A percentile compares a stretch with the other conserved stretches of the same genome.
Conservation (phyloP, 2,329 filamentous ascomycete genomes). For the Orbilia blumenaviensis region DNA sequence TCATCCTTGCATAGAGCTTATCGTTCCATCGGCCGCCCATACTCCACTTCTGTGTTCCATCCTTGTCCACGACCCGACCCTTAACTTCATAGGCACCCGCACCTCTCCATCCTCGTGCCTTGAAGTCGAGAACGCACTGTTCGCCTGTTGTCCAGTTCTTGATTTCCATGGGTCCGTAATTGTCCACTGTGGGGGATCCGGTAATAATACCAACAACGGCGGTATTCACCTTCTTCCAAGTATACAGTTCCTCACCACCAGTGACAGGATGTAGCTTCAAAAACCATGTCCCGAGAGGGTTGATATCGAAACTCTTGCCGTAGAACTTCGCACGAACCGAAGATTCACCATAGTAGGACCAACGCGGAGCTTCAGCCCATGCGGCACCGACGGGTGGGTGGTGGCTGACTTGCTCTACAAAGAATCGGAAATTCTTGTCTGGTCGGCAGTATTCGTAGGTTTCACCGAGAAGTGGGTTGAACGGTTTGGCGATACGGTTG, state of each 20-base stretch:
- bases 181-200: constrained; percentile 94
- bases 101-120: constrained; percentile 93
- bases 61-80: constrained; percentile 82
- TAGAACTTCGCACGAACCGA: constrained; percentile 97
- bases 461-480: constrained; percentile 94
- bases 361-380: constrained; percentile 88
- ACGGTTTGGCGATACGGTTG: constrained; percentile 94
- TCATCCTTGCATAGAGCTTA: constrained; percentile 91
- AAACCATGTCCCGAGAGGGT: constrained; percentile 97
- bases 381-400: constrained; percentile 94
- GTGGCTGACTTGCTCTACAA: constrained; percentile 97
- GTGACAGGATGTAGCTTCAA: constrained; percentile 79
- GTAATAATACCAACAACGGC: constrained; percentile 99
- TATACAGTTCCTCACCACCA: constrained; percentile 86
- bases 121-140: constrained; percentile 88
- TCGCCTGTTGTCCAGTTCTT: constrained; percentile 98
- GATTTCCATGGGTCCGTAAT: constrained; percentile 96
- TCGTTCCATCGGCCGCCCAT: constrained; percentile 97
- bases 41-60: constrained; percentile 84
- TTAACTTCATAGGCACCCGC: constrained; percentile 87
- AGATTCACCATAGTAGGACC: constrained; percentile 98
- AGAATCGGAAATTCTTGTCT: constrained; percentile 97
- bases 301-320: constrained; percentile 96
- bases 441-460: constrained; percentile 96
- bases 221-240: constrained; percentile 98